A percentile compares a stretch with the other conserved stretches of the same genome.
Conservation (phyloP, 73 alveolate species). For the Paramecium bursaria region DNA sequence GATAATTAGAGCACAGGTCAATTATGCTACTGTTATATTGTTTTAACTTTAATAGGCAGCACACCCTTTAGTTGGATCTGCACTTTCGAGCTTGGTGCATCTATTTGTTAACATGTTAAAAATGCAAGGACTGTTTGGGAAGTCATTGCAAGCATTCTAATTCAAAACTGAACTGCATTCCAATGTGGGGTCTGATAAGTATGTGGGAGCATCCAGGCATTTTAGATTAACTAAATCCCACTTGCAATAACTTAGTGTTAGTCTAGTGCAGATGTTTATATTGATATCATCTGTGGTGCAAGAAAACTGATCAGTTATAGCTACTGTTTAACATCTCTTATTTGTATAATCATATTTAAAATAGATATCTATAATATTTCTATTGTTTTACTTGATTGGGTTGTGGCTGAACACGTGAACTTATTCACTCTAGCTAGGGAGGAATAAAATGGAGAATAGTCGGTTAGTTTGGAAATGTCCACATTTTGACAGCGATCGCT, state of each 20-base stretch:
- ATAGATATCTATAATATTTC: neutral
- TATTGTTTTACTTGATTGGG: no score
- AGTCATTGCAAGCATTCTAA: no score
- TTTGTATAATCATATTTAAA: slow-evolving; percentile 6
- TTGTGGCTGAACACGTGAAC: slow-evolving; percentile 25
- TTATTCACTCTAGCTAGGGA: neutral
- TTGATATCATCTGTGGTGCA: no score
- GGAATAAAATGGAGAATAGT: neutral
- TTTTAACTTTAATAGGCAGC: neutral
- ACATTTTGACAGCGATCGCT: neutral
- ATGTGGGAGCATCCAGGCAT: no score
- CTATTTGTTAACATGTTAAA: neutral
- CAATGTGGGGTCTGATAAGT: no score
- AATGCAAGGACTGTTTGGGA: neutral
- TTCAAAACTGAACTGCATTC: no score
- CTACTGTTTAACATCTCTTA: neutral
- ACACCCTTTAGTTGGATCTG: neutral
- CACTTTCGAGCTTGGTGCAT: neutral
- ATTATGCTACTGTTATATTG: no score
- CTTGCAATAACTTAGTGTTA: neutral
- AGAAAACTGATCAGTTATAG: neutral
- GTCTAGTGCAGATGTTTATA: slow-evolving; percentile 3
- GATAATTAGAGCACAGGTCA: no score
- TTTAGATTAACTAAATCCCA: slow-evolving; percentile 35
- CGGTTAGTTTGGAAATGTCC: neutral